phyloP scores from a whole-genome alignment of 106 monocot species.

The Phalaenopsis equestris region DNA sequence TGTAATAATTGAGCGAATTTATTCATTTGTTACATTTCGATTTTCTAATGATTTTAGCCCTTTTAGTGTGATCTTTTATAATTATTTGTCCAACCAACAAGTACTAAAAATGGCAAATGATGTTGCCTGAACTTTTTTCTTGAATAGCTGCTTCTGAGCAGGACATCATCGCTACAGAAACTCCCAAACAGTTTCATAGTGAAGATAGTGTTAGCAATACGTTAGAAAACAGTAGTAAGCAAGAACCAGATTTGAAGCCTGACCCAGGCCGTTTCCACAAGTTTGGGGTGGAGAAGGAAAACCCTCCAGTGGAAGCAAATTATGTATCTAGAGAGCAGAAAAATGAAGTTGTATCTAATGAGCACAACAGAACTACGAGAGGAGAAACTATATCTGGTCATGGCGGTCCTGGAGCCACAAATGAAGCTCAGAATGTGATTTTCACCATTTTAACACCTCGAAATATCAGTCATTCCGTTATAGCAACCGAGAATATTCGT shows the following conservation, averaged over 20 bases:
- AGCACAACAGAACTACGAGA: not conserved
- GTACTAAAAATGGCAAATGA: not conserved
- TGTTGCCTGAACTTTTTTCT: not conserved
- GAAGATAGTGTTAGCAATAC: not conserved
- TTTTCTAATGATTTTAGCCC: not conserved
- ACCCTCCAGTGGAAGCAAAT: not conserved
- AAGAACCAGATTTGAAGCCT: not conserved
- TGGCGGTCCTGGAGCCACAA: not conserved
- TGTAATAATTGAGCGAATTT: not conserved
- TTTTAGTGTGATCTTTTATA: not conserved
- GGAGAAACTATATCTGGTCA: conserved; percentile 3
- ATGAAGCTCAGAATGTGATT: not conserved
- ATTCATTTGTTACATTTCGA: not conserved
- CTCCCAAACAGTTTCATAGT: not conserved
- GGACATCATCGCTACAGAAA: not conserved
- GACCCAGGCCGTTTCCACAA: not conserved
- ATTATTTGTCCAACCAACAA: not conserved
- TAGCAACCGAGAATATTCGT: conserved; percentile 44
- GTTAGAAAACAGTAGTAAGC: not conserved
- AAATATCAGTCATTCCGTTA: conserved; percentile 25
- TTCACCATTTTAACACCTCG: conserved; percentile 15
- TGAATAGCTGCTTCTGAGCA: conserved; percentile 1
- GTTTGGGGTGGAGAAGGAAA: not conserved
- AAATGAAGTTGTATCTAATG: not conserved
- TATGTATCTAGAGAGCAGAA: not conserved